Evolutionary conservation across 805 yeast genomes (phyloP).

Genomic region (Candida insectalens): DNA sequence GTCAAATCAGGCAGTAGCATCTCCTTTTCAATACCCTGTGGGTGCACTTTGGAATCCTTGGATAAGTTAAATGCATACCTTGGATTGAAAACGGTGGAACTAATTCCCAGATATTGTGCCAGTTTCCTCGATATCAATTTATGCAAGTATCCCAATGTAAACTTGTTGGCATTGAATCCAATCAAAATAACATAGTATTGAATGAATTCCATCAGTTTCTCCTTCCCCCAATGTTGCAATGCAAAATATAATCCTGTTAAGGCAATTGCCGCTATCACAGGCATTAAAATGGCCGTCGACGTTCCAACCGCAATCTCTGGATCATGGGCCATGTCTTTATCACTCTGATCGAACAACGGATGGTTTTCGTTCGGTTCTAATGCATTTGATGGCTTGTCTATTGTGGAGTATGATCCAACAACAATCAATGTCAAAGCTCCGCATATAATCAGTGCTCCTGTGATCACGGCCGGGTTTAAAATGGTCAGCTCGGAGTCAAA

Average conservation of each 20-base stretch:
- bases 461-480: slow-evolving; percentile 9
- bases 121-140: slow-evolving; percentile 20
- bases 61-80: slow-evolving; percentile 34
- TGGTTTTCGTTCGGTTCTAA: slow-evolving; percentile 25
- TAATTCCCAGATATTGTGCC: slow-evolving; percentile 17
- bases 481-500: slow-evolving; percentile 11
- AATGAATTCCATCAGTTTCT: slow-evolving; percentile 23
- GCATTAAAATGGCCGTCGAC: slow-evolving; percentile 29
- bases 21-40: slow-evolving; percentile 29
- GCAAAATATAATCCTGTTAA: slow-evolving; percentile 30
- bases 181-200: slow-evolving; percentile 26
- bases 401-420: slow-evolving; percentile 26
- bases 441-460: slow-evolving; percentile 10
- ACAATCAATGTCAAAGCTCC: slow-evolving; percentile 21
- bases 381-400: slow-evolving; percentile 23
- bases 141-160: slow-evolving; percentile 20
- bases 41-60: slow-evolving; percentile 26
- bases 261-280: slow-evolving; percentile 32
- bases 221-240: slow-evolving; percentile 24
- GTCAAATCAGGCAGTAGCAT: slow-evolving; percentile 21
- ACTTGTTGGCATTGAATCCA: slow-evolving; percentile 25
- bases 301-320: slow-evolving; percentile 11
- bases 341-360: slow-evolving; percentile 32
- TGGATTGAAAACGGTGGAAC: slow-evolving; percentile 20
- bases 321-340: slow-evolving; percentile 20